Conservation (phyloP, 495 filamentous ascomycete genomes). For the Aspergillus baeticus region DNA sequence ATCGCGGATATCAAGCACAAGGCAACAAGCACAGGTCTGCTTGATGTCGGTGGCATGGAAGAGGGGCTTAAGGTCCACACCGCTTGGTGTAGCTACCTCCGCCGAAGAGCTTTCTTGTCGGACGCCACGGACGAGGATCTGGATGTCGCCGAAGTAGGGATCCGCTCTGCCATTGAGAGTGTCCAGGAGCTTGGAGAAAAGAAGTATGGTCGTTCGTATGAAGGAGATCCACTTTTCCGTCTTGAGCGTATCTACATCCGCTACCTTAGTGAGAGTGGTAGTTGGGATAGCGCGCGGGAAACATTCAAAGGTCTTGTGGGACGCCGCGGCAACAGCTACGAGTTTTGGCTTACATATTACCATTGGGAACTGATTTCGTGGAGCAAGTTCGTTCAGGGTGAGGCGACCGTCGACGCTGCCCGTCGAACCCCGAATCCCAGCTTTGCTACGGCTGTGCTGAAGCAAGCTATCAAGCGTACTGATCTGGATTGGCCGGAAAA, state of each 20-base stretch:
- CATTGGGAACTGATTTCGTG: constrained; percentile 81
- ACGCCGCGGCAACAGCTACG: constrained; percentile 70
- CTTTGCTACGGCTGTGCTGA: constrained; percentile 69
- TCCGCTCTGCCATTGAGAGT: constrained; percentile 79
- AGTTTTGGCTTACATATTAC: constrained; percentile 93
- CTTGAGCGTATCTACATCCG: constrained; percentile 91
- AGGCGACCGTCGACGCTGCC: constrained; percentile 45
- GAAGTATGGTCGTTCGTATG: constrained; percentile 70
- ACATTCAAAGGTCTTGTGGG: constrained; percentile 71
- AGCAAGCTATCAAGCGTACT: constrained; percentile 65
- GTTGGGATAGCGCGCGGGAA: constrained; percentile 62
- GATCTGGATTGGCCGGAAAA: constrained; percentile 91
- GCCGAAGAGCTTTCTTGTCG: constrained; percentile 74
- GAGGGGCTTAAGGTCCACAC: constrained; percentile 85
- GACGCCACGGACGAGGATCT: constrained; percentile 80
- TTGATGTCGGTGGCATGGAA: constrained; percentile 73
- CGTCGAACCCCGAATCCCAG: constrained; percentile 53
- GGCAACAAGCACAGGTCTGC: constrained; percentile 77
- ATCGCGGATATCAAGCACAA: constrained; percentile 89
- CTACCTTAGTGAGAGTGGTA: constrained; percentile 75
- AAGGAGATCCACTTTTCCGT: constrained; percentile 82
- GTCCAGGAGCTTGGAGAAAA: constrained; percentile 74
- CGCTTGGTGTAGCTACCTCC: constrained; percentile 90
- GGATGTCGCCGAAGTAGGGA: constrained; percentile 89
- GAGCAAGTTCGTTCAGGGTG: constrained; percentile 54